phyloP scores from a whole-genome alignment of 106 monocot species.

The Amphibolis antarctica region DNA sequence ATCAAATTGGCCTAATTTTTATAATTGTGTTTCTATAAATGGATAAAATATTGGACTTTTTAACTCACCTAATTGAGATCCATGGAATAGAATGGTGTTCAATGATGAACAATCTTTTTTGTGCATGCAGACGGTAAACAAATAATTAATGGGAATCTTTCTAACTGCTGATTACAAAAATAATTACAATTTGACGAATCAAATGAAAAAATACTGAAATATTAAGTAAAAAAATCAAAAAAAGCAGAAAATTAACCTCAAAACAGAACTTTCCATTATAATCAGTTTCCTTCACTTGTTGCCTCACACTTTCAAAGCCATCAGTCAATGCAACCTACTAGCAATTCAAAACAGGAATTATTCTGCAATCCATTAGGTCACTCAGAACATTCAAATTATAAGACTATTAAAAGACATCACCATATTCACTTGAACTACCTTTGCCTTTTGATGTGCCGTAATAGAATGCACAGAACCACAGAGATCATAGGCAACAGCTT shows the following conservation, averaged over 20 bases:
- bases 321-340: constrained; percentile 62
- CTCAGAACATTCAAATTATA: background rate
- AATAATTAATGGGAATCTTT: no score
- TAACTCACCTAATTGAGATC: no score
- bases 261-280: constrained; percentile 78
- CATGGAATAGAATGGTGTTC: no score
- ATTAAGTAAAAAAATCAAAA: background rate
- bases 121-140: no score
- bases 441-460: constrained; percentile 45
- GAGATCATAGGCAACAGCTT: constrained; percentile 63
- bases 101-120: no score
- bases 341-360: background rate
- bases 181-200: background rate
- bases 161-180: background rate
- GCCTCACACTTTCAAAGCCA: constrained; percentile 58
- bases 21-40: no score
- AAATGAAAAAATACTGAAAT: background rate
- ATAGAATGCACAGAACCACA: constrained; percentile 61
- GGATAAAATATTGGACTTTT: no score
- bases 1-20: no score
- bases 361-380: background rate
- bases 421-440: constrained; percentile 26
- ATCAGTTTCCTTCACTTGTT: constrained; percentile 48
- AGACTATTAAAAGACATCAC: background rate
- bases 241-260: constrained; percentile 38